Percentiles rank a stretch among this genome's conserved stretches.
These are phyloP conservation scores for Russula ochroleuca DNA, from an alignment of 768 basidiomycete genomes.

Conservation along the genomic window DNA sequence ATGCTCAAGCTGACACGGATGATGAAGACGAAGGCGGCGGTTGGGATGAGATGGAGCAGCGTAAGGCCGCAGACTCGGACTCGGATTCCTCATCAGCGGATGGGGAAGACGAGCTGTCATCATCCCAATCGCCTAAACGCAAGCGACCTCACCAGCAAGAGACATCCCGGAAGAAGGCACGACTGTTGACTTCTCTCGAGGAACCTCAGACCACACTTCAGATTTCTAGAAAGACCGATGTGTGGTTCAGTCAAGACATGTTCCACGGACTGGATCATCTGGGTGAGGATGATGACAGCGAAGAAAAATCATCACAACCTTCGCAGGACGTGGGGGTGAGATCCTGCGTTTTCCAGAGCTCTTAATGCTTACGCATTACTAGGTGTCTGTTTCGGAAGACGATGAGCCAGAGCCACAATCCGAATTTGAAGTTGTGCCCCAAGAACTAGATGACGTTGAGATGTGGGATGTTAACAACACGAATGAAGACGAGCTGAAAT, in stretches of 20 bases:
- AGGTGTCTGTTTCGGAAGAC: constrained; percentile 9
- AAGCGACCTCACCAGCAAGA: constrained; percentile 34
- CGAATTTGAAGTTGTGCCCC: constrained; percentile 76
- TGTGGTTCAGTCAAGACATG: constrained; percentile 96
- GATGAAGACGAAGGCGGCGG: constrained; percentile 48
- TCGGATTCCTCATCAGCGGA: constrained; percentile 49
- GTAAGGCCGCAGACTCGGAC: constrained; percentile 46
- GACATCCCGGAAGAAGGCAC: constrained; percentile 46
- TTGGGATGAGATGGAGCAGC: constrained; percentile 61
- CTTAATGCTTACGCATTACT: constrained; percentile 3
- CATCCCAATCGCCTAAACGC: constrained; percentile 39
- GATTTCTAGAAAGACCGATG: constrained; percentile 55
- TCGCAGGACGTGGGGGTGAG: constrained; percentile 20
- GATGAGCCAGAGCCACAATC: constrained; percentile 42
- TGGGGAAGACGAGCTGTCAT: constrained; percentile 36
- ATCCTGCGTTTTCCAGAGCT: not conserved
- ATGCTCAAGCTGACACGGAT: constrained; percentile 37
- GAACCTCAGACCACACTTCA: constrained; percentile 35
- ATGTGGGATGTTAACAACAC: constrained; percentile 83
- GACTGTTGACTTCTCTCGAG: constrained; percentile 49
- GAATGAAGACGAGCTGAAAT: constrained; percentile 65
- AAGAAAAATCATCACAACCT: constrained; percentile 29
- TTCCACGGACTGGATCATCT: constrained; percentile 63
- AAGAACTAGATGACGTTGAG: constrained; percentile 48
- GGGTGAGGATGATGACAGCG: constrained; percentile 31